These are phyloP conservation scores for Chamaenerion angustifolium DNA, from an alignment of 345 rosid genomes.

Conservation along the genomic window DNA sequence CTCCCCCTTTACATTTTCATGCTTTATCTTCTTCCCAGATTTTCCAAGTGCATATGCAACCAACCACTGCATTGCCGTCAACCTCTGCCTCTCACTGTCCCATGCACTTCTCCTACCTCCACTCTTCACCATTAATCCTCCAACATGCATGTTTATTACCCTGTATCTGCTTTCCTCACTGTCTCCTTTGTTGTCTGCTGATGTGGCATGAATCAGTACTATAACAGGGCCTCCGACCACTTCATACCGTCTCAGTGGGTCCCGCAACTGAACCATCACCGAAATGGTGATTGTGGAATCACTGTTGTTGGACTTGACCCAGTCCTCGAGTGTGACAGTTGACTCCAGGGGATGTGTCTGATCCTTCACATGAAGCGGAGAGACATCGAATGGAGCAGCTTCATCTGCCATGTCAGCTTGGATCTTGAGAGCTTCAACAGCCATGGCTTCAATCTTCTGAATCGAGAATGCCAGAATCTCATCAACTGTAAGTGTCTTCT, in stretches of 20 bases:
- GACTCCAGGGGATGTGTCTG: constrained; percentile 34
- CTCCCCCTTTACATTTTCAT: constrained; percentile 21
- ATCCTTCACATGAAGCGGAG: constrained; percentile 27
- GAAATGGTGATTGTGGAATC: constrained; percentile 27
- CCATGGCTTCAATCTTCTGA: constrained; percentile 76
- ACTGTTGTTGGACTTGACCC: constrained; percentile 24
- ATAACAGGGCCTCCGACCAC: constrained; percentile 69
- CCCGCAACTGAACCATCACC: constrained; percentile 55
- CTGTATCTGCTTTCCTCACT: constrained; percentile 35
- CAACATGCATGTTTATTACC: constrained; percentile 49
- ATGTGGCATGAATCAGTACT: constrained; percentile 41
- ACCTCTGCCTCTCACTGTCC: constrained; percentile 61
- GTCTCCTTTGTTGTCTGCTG: constrained; percentile 12
- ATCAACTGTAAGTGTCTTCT: constrained; percentile 40
- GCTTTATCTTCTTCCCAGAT: constrained; percentile 41
- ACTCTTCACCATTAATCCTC: constrained; percentile 35
- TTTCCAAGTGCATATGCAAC: constrained; percentile 60
- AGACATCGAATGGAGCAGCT: constrained; percentile 65
- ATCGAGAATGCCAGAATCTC: constrained; percentile 62
- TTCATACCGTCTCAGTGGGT: constrained; percentile 75
- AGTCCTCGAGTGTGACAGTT: constrained; percentile 54
- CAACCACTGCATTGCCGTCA: constrained; percentile 86
- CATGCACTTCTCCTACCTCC: constrained; percentile 32
- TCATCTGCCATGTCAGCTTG: constrained; percentile 80
- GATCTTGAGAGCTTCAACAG: constrained; percentile 66